Evolutionary conservation across 768 basidiomycete species (phyloP).

Genomic region (Botryobasidium botryosum): DNA sequence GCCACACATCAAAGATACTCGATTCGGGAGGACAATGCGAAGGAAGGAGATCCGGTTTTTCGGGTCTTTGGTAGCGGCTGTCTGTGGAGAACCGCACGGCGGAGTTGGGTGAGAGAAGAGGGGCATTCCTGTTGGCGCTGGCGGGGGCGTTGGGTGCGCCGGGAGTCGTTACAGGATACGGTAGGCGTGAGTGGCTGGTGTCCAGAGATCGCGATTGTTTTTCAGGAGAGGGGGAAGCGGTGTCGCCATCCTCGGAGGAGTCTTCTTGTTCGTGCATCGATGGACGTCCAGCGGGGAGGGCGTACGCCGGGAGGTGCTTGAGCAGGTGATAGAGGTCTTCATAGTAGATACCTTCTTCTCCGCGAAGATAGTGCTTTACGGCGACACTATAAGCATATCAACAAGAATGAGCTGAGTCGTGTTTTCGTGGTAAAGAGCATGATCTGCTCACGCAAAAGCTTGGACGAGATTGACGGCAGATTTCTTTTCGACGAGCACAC

Average conservation of each 20-base stretch:
- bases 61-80: constrained; percentile 15
- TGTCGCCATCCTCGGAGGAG: too few species aligned
- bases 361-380: constrained; percentile 53
- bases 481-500: constrained; percentile 47
- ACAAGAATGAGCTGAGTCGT: not conserved
- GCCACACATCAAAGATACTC: constrained; percentile 46
- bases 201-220: too few species aligned
- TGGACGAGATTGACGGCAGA: constrained; percentile 49
- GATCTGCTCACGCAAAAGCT: constrained; percentile 28
- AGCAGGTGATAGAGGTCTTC: constrained; percentile 36
- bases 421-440: not conserved
- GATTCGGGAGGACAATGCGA: constrained; percentile 41
- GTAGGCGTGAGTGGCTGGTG: too few species aligned
- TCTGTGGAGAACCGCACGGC: constrained; percentile 6
- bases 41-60: constrained; percentile 33
- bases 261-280: too few species aligned
- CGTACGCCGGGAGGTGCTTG: constrained; percentile 45
- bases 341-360: constrained; percentile 24
- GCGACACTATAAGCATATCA: constrained; percentile 24
- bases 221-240: too few species aligned
- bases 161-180: too few species aligned
- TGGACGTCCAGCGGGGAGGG: constrained; percentile 12
- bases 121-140: not conserved
- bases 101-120: not conserved
- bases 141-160: not conserved